Conservation (phyloP, 1,284 basidiomycete species). For the Moesziomyces globuligerus region DNA sequence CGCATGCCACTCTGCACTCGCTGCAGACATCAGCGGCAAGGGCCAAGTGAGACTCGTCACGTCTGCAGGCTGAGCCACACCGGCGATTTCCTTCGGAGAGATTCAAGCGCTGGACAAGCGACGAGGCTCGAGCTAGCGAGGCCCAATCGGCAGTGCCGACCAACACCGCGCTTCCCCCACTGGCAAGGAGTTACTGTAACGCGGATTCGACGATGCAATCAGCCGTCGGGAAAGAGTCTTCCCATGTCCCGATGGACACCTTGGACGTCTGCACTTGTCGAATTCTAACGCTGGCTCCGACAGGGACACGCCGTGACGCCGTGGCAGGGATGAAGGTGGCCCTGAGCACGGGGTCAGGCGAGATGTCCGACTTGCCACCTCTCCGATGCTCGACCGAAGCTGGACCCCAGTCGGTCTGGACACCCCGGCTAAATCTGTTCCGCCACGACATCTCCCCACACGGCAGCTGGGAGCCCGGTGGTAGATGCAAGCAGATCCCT, state of each 20-base stretch:
- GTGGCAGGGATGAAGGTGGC: too few relatives aligned
- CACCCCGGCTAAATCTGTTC: not conserved
- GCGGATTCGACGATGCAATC: not conserved
- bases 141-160: not conserved
- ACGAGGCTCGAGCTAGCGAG: not conserved
- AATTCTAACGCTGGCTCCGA: not conserved
- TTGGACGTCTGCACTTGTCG: not conserved
- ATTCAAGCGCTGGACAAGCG: too few relatives aligned
- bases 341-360: too few relatives aligned
- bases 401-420: not conserved
- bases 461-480: not conserved
- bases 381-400: constrained; percentile 6
- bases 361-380: not conserved
- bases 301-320: too few relatives aligned
- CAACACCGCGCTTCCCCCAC: not conserved
- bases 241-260: not conserved
- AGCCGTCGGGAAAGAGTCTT: too few relatives aligned
- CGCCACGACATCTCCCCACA: not conserved
- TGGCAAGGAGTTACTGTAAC: not conserved
- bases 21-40: not conserved
- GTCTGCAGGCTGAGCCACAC: not conserved
- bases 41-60: not conserved
- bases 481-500: too few relatives aligned
- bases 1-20: not conserved
- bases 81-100: not conserved